These are phyloP conservation scores for Leishmania martiniquensis DNA, from an alignment of 208 protist species.

Conservation along the genomic window DNA sequence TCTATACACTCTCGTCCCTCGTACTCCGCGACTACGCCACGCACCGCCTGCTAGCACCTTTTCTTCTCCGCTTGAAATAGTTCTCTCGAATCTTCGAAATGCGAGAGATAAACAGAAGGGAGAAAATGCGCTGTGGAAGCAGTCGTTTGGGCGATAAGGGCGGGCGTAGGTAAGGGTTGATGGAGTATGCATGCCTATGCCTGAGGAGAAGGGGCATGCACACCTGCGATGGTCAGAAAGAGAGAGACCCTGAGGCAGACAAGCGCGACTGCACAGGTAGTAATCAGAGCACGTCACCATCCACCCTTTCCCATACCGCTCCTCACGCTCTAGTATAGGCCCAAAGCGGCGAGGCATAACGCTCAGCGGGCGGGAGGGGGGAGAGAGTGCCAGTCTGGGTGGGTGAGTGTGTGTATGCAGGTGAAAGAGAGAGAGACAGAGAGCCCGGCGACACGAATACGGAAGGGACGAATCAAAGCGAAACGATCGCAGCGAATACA, in stretches of 20 bases:
- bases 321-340: neutral
- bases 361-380: neutral
- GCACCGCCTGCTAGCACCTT: neutral
- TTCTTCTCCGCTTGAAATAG: neutral
- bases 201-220: neutral
- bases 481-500: neutral
- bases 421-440: neutral
- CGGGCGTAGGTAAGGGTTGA: neutral
- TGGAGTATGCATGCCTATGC: neutral
- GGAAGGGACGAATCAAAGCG: neutral
- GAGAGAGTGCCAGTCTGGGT: too few relatives aligned
- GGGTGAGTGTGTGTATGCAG: neutral
- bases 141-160: neutral
- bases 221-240: neutral
- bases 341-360: neutral
- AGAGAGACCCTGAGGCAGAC: too few relatives aligned
- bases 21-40: neutral
- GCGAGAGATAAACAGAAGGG: neutral
- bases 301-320: neutral
- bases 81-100: too few relatives aligned
- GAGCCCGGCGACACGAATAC: neutral
- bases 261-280: neutral
- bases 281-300: neutral
- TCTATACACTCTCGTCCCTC: neutral
- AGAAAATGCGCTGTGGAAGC: neutral